phyloP scores from a whole-genome alignment of 2,329 filamentous ascomycete species.

The Phialocephala subalpina region DNA sequence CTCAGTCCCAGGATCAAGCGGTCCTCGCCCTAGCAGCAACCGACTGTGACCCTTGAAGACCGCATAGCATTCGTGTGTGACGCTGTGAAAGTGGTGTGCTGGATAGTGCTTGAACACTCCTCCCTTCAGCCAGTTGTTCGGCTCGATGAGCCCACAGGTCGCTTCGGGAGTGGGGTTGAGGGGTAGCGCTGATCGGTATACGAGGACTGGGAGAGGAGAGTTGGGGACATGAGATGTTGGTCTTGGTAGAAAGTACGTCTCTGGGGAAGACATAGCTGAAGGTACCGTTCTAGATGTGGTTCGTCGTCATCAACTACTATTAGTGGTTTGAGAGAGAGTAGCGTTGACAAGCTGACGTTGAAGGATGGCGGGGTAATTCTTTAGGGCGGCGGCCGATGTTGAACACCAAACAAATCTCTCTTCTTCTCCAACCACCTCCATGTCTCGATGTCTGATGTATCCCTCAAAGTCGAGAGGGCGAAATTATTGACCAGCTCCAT shows the following conservation, averaged over 20 bases:
- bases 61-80: slow-evolving; percentile 49
- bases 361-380: background rate
- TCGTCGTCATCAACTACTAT: background rate
- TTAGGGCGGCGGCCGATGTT: background rate
- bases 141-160: slow-evolving; percentile 38
- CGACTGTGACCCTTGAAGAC: slow-evolving; percentile 41
- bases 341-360: slow-evolving; percentile 8
- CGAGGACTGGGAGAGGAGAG: slow-evolving; percentile 45
- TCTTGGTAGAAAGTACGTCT: slow-evolving; percentile 30
- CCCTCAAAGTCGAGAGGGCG: background rate
- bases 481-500: slow-evolving; percentile 16
- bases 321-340: background rate
- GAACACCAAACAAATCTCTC: background rate
- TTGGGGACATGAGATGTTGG: slow-evolving; percentile 44
- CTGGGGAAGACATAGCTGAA: slow-evolving; percentile 22
- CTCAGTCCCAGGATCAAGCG: slow-evolving; percentile 29
- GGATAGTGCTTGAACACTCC: slow-evolving; percentile 36
- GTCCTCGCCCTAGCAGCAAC: slow-evolving; percentile 44
- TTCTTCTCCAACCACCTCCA: background rate
- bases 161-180: slow-evolving; percentile 36
- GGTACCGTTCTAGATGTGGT: slow-evolving; percentile 17
- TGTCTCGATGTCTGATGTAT: background rate
- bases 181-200: slow-evolving; percentile 46
- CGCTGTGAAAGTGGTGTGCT: slow-evolving; percentile 44
- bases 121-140: slow-evolving; percentile 45